Base-by-base conservation (phyloP, 2,329 filamentous ascomycete species). In the Xylaria sp. region DNA sequence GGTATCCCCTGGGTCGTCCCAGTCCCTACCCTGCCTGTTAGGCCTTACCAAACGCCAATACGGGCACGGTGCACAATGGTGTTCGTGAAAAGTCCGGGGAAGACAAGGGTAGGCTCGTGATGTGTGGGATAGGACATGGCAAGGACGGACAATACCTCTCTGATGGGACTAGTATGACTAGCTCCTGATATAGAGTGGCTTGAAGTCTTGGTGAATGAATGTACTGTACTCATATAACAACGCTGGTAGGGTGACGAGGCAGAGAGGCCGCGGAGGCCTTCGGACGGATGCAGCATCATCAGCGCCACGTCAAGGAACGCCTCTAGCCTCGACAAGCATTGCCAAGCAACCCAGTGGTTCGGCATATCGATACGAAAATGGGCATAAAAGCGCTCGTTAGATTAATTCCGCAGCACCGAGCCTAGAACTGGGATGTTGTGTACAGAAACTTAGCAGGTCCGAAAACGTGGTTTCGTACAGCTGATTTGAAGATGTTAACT, bases 81-180 rank as follows among this genome's bases (percentile, higher is more conserved):
- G 57, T 60, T 57, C 38, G 48, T 44, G 48, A 42, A 52, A 63
- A 67, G 57, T 66, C 65, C 63, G 65, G 65, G 65, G 65, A 66
- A 67, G 59, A 63, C 63, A 63, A 63, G 65, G 65, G 59, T 66
- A 52, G 37, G 39, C 34, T 55, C 45, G 45, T 43, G 44, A 52
- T 45, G 44, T 48, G 54, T 34, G 29, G n/a, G 29, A 34, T 34
- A 13, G 29, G 29, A 4, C n/a, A n/a, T 7, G 29, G 16, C 29
- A 13, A 34, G 29, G 46, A 46, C 29, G 38, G 44, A 22, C 19
- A 45, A 26, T 41, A 7, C 19, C 17, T n/a, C 9, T 34, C 3
- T 34, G 29, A 34, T 34, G 8, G 29, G 29, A 34, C 29, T 34
- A 34, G 29, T 34, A 7, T 34, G 29, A 34, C 29, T 34, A 34